Evolutionary conservation across 1,284 basidiomycete genomes (phyloP), one percentile per base, ranked within the genome.

Genomic region (Apiotrichum gamsii): DNA sequence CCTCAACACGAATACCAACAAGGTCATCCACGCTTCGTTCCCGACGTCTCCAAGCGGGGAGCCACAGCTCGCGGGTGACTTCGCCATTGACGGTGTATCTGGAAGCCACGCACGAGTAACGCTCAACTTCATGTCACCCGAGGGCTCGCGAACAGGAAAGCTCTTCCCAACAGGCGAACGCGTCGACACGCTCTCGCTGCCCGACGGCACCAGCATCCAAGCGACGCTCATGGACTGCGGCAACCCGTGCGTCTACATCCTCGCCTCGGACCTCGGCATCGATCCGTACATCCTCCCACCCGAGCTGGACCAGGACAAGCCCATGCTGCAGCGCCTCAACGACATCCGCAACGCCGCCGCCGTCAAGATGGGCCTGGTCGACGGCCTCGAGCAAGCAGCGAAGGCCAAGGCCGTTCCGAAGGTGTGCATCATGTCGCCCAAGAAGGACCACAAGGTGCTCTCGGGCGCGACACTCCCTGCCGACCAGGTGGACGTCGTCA

Each of bases 241-340:
- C 5, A 86, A 86, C 60, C 84, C 84, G 0, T 83, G 80, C 5
- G 78, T 85, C 5, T 82, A 85, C 65, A 73, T 85, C 53, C 42
- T 63, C 21, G 65, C 73, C 3, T 51, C 69, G 1, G 76, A 79
- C 35, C 65, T 84, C n/a, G 62, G 64, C 13, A 49, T 53, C 57
- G 70, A 65, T 36, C 45, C 58, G 2, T 39, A 53, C 18, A 45
- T 57, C 3, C 73, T 78, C 9, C 67, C 70, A 14, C 59, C 64
- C 1, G 52, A 74, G 2, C 65, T 84, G 18, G 82, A 84, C 60
- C 23, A n/a, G 11, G 25, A 47, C 25, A 19, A 21, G 3, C n/a
- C 24, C 11, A 39, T 32, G 30, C 40, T 54, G 1, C 8, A 2
- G 9, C 39, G 34, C 3, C 46, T 54, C 4, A 30, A 45, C 24